Conservation (phyloP, 106 monocot genomes). For the Platanthera zijinensis region DNA sequence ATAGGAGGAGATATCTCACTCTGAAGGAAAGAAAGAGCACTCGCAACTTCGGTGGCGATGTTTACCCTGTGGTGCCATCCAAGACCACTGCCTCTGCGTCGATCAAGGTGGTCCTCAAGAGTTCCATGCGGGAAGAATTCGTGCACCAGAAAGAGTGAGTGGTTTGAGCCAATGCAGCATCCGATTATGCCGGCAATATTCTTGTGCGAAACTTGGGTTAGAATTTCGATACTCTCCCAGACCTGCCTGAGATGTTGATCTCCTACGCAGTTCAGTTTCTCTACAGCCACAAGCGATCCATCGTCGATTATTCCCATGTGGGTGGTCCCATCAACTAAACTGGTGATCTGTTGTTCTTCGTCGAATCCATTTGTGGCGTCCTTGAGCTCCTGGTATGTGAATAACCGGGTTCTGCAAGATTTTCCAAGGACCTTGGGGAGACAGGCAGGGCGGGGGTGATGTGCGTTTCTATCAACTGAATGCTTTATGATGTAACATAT, state of each 20-base stretch:
- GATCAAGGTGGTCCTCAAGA: constrained; percentile 40
- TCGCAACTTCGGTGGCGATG: constrained; percentile 63
- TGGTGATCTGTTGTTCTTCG: constrained; percentile 33
- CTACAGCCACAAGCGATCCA: constrained; percentile 59
- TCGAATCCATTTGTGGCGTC: constrained; percentile 73
- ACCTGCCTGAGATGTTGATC: constrained; percentile 27
- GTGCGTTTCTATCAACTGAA: constrained; percentile 23
- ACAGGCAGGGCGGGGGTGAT: constrained; percentile 30
- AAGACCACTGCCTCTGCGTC: constrained; percentile 22
- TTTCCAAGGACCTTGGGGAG: constrained; percentile 41
- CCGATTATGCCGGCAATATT: constrained; percentile 66
- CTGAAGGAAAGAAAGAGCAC: constrained; percentile 53
- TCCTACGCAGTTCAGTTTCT: constrained; percentile 43
- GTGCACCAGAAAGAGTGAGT: constrained; percentile 59
- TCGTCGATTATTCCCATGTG: constrained; percentile 52
- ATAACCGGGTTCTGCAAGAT: constrained; percentile 27
- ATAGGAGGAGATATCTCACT: constrained; percentile 34
- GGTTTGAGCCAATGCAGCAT: constrained; percentile 40
- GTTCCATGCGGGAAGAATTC: constrained; percentile 45
- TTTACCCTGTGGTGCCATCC: constrained; percentile 60
- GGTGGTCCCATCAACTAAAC: constrained; percentile 29
- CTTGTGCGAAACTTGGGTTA: constrained; percentile 50
- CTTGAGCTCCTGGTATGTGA: constrained; percentile 71
- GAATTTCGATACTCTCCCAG: constrained; percentile 37
- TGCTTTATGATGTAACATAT: constrained; percentile 39